These are phyloP conservation scores for Prosopis cineraria DNA, from an alignment of 306 rosid genomes.

Conservation along the genomic window DNA sequence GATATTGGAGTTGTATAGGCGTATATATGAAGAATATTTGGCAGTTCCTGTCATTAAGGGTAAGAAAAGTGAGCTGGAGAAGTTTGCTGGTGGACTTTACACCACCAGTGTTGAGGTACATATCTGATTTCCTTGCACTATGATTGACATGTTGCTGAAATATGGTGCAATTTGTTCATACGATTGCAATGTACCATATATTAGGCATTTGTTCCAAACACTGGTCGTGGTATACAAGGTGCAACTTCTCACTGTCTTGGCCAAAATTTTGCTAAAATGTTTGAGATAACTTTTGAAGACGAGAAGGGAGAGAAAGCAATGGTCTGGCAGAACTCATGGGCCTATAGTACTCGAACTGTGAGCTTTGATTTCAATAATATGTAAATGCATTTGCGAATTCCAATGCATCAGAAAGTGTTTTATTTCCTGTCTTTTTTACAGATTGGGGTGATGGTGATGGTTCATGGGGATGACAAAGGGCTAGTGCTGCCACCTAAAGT, in stretches of 20 bases:
- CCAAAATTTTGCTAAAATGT: conserved; percentile 97
- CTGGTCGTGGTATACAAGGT: conserved; percentile 98
- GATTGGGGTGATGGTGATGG: conserved; percentile 93
- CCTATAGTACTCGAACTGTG: conserved; percentile 97
- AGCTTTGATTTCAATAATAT: conserved; percentile 28
- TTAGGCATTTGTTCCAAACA: conserved; percentile 95
- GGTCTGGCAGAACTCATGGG: conserved; percentile 99
- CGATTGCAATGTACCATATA: conserved; percentile 27
- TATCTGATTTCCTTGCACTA: conserved; percentile 23
- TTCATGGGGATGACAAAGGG: conserved; percentile 72
- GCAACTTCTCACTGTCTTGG: conserved; percentile 99
- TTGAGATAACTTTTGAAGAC: conserved; percentile 86
- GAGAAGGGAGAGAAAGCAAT: conserved; percentile 87
- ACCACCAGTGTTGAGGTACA: conserved; percentile 96
- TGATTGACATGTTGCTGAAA: conserved; percentile 9
- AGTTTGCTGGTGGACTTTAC: conserved; percentile 99
- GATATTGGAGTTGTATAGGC: conserved; percentile 81
- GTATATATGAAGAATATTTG: conserved; percentile 87
- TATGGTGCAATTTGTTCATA: background rate
- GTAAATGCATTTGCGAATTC: conserved; percentile 16
- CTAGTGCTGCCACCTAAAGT: conserved; percentile 97
- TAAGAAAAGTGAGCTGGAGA: conserved; percentile 92
- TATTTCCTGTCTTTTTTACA: conserved; percentile 39
- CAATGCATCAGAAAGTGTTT: conserved; percentile 12
- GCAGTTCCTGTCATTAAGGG: conserved; percentile 97